phyloP scores from a whole-genome alignment of 1,284 basidiomycete species.

The Trametes pubescens region DNA sequence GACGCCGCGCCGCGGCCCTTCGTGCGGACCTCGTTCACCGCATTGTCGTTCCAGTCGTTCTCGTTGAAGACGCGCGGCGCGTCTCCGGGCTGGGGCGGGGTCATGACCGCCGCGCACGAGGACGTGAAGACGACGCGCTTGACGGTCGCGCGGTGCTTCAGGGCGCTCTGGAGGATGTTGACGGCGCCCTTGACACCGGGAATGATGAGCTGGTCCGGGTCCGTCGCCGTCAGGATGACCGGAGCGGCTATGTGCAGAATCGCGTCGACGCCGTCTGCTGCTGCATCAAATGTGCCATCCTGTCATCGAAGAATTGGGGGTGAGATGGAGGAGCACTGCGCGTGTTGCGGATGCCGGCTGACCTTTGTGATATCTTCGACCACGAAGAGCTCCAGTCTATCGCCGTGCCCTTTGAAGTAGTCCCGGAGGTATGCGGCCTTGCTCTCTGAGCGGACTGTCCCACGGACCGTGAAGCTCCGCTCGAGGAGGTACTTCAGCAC shows the following conservation, averaged over 20 bases:
- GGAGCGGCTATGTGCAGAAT: conserved; percentile 58
- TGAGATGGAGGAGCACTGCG: neutral
- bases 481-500: conserved; percentile 43
- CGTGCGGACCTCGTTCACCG: conserved; percentile 55
- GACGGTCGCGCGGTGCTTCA: conserved; percentile 50
- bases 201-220: conserved; percentile 45
- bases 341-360: conserved; percentile 10
- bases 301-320: conserved; percentile 26
- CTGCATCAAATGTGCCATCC: conserved; percentile 52
- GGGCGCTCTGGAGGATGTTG: conserved; percentile 38
- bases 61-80: conserved; percentile 45
- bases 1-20: conserved; percentile 54
- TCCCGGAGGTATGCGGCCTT: conserved; percentile 54
- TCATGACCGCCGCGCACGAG: conserved; percentile 52
- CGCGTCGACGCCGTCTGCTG: conserved; percentile 51
- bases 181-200: conserved; percentile 42
- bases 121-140: conserved; percentile 74
- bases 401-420: conserved; percentile 24
- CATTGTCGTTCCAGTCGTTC: conserved; percentile 70
- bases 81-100: neutral
- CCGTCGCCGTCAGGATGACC: conserved; percentile 43
- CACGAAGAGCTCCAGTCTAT: conserved; percentile 54
- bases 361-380: conserved; percentile 65
- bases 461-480: conserved; percentile 51
- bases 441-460: conserved; percentile 53